Evolutionary conservation across 371 early-diverging fungal species (phyloP).

Genomic region (Haplosporangium sp.): DNA sequence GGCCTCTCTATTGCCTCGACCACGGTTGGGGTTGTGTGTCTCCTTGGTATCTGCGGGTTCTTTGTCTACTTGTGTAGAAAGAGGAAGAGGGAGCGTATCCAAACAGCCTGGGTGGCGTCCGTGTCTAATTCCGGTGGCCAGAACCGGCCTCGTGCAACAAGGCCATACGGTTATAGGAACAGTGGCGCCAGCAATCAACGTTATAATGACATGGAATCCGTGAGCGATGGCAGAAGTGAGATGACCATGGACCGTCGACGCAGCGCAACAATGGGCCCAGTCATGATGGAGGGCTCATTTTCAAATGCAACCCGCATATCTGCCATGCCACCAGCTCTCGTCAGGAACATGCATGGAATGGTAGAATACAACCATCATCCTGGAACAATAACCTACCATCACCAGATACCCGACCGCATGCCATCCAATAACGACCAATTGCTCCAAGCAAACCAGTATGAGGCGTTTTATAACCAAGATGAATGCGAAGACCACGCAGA

Average conservation of each 20-base stretch:
- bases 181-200: neutral
- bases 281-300: neutral
- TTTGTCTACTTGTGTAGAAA: conserved; percentile 28
- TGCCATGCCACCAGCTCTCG: conserved; percentile 4
- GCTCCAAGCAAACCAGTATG: conserved; percentile 2
- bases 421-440: neutral
- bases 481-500: conserved; percentile 8
- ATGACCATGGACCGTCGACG: conserved; percentile 10
- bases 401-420: too few relatives aligned
- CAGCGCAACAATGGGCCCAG: neutral
- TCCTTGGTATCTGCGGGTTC: conserved; percentile 19
- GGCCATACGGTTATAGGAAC: neutral
- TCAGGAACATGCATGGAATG: neutral
- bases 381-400: too few relatives aligned
- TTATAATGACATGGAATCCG: conserved; percentile 17
- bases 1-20: conserved; percentile 31
- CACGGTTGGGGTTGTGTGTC: conserved; percentile 12
- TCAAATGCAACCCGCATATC: conserved; percentile 6
- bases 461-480: conserved; percentile 16
- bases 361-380: neutral
- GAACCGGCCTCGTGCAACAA: neutral
- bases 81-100: conserved; percentile 17
- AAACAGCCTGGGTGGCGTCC: conserved; percentile 29
- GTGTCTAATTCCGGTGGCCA: conserved; percentile 12
- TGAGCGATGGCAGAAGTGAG: conserved; percentile 12